Conservation (phyloP, 2,329 filamentous ascomycete genomes). For the Daldinia sp. region DNA sequence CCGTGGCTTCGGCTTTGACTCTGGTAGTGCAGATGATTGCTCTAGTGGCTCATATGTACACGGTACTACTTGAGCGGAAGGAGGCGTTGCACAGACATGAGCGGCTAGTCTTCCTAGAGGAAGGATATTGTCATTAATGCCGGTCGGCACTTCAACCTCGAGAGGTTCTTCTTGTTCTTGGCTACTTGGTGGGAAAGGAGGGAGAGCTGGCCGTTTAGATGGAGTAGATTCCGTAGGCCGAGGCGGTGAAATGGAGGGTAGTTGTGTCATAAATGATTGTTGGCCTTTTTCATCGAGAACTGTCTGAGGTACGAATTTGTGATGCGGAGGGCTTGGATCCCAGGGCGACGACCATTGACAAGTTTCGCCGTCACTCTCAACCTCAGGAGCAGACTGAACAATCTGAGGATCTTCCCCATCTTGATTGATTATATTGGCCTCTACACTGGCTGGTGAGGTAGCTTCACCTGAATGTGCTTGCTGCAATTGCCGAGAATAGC, state of each 20-base stretch:
- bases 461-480: constrained; percentile 17
- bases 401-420: constrained; percentile 15
- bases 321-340: constrained; percentile 31
- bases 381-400: constrained; percentile 14
- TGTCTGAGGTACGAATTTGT: constrained; percentile 22
- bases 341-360: constrained; percentile 21
- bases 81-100: constrained; percentile 48
- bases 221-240: constrained; percentile 39
- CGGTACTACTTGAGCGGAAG: constrained; percentile 52
- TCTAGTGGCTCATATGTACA: constrained; percentile 48
- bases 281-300: not conserved
- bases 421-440: not conserved
- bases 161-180: constrained; percentile 49
- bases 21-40: constrained; percentile 18
- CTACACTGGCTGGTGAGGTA: not conserved
- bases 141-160: constrained; percentile 50
- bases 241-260: constrained; percentile 43
- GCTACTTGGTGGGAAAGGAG: constrained; percentile 47
- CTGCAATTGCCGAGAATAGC: constrained; percentile 37
- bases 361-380: constrained; percentile 12
- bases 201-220: constrained; percentile 17
- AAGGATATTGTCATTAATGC: constrained; percentile 40
- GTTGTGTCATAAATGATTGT: constrained; percentile 46
- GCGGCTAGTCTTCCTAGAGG: constrained; percentile 44
- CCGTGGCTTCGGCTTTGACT: constrained; percentile 23